A percentile compares a stretch with the other conserved stretches of the same genome.
Evolutionary conservation across 2,329 filamentous ascomycete species (phyloP).

Genomic region (Seiridium unicorne): DNA sequence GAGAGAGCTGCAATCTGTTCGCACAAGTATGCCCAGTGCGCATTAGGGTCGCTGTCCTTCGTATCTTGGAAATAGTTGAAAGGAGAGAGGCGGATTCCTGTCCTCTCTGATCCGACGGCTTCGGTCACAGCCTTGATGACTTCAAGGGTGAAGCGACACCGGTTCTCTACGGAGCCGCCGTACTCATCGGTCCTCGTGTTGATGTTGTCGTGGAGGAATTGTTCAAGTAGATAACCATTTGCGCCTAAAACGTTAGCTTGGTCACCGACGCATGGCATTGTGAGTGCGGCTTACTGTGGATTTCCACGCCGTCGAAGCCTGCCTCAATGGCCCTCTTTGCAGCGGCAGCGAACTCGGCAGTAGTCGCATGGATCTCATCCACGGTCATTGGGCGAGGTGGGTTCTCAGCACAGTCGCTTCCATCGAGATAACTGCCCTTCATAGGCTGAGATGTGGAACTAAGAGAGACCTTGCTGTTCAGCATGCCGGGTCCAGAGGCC

Average conservation of each 20-base stretch:
- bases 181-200: slow-evolving; percentile 24
- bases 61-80: slow-evolving; percentile 24
- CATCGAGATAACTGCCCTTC: slow-evolving; percentile 26
- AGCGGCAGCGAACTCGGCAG: slow-evolving; percentile 56
- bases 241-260: slow-evolving; percentile 27
- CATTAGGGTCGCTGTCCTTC: slow-evolving; percentile 19
- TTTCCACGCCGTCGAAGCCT: slow-evolving; percentile 61
- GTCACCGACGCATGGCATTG: slow-evolving; percentile 1
- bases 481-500: slow-evolving; percentile 33
- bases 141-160: slow-evolving; percentile 20
- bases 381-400: slow-evolving; percentile 62
- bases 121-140: slow-evolving; percentile 20
- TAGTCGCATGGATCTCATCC: slow-evolving; percentile 63
- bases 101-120: slow-evolving; percentile 19
- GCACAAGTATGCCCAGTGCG: slow-evolving; percentile 35
- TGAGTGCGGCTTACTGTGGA: slow-evolving; percentile 31
- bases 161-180: slow-evolving; percentile 23
- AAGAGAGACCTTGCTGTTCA: slow-evolving; percentile 19
- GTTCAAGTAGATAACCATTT: slow-evolving; percentile 57
- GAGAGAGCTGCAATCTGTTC: slow-evolving; percentile 32
- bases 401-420: slow-evolving; percentile 22
- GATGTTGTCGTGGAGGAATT: slow-evolving; percentile 44
- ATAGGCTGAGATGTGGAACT: slow-evolving; percentile 25
- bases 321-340: slow-evolving; percentile 55
- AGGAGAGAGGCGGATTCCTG: slow-evolving; percentile 21